Evolutionary conservation across 768 basidiomycete genomes (phyloP).

Genomic region (Mycena indigotica): DNA sequence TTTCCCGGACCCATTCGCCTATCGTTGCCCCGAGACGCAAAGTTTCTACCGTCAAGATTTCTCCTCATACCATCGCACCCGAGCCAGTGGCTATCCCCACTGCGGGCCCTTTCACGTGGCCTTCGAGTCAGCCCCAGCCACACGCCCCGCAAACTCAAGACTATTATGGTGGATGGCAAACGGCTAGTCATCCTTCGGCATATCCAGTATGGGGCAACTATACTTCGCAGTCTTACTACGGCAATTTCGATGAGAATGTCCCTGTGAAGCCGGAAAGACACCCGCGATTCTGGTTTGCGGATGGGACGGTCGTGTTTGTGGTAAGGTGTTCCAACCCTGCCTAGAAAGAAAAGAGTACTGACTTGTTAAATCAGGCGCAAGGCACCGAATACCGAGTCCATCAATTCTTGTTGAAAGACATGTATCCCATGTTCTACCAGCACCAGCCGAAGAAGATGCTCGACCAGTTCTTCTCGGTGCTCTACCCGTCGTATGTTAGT

Average conservation of each 20-base stretch:
- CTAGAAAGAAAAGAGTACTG: neutral
- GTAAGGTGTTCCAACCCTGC: slow-evolving; percentile 16
- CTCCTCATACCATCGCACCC: no score
- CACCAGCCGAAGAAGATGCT: slow-evolving; percentile 43
- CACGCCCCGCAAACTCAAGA: no score
- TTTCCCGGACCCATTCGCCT: no score
- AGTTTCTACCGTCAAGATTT: no score
- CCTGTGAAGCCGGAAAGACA: no score
- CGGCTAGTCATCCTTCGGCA: no score
- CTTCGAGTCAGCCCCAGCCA: no score
- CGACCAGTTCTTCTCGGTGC: slow-evolving; percentile 31
- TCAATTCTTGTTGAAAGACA: slow-evolving; percentile 31
- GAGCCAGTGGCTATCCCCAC: no score
- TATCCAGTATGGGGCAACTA: neutral
- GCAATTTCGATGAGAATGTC: neutral
- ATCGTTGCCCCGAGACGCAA: no score
- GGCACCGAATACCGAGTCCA: slow-evolving; percentile 29
- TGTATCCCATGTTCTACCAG: slow-evolving; percentile 23
- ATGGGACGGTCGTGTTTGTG: slow-evolving; percentile 24
- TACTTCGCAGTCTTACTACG: slow-evolving; percentile 26
- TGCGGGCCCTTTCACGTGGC: no score
- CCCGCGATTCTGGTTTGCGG: slow-evolving; percentile 24
- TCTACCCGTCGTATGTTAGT: slow-evolving; percentile 26
- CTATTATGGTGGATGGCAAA: no score
- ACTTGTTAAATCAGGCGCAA: slow-evolving; percentile 26